These are phyloP conservation scores for Phialophora macrospora DNA, from an alignment of 2,329 filamentous ascomycete genomes.

Conservation along the genomic window DNA sequence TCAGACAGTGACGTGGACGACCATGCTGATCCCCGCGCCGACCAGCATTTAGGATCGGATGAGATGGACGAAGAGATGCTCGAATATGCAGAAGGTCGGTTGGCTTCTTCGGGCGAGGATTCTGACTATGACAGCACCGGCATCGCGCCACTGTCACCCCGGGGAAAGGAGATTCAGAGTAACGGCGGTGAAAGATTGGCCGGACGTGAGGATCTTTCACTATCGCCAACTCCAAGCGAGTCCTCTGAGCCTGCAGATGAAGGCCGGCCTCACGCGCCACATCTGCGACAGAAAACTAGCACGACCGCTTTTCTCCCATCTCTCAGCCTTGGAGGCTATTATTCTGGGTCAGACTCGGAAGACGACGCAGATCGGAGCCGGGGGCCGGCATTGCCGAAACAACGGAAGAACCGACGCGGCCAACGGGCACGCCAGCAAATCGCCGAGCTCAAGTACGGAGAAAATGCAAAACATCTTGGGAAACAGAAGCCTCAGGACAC, in stretches of 20 bases:
- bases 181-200: background rate
- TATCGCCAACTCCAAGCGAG: slow-evolving; percentile 25
- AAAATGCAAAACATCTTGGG: slow-evolving; percentile 62
- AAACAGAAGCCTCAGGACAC: slow-evolving; percentile 46
- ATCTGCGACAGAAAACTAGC: background rate
- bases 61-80: slow-evolving; percentile 22
- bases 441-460: slow-evolving; percentile 66
- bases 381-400: slow-evolving; percentile 43
- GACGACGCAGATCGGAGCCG: slow-evolving; percentile 49
- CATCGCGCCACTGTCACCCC: background rate
- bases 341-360: slow-evolving; percentile 65
- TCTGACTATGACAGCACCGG: slow-evolving; percentile 2
- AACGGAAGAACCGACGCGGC: slow-evolving; percentile 63
- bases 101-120: slow-evolving; percentile 30
- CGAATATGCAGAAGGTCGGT: slow-evolving; percentile 16
- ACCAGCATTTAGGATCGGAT: slow-evolving; percentile 12
- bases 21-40: background rate
- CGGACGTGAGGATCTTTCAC: slow-evolving; percentile 14
- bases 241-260: background rate
- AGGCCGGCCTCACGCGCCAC: background rate
- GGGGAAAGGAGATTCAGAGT: no score
- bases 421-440: slow-evolving; percentile 66
- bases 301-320: slow-evolving; percentile 65
- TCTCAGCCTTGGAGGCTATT: slow-evolving; percentile 65
- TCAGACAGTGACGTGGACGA: slow-evolving; percentile 31